These are phyloP conservation scores for Dendrobium nobile DNA, from an alignment of 106 monocot genomes.

Conservation along the genomic window DNA sequence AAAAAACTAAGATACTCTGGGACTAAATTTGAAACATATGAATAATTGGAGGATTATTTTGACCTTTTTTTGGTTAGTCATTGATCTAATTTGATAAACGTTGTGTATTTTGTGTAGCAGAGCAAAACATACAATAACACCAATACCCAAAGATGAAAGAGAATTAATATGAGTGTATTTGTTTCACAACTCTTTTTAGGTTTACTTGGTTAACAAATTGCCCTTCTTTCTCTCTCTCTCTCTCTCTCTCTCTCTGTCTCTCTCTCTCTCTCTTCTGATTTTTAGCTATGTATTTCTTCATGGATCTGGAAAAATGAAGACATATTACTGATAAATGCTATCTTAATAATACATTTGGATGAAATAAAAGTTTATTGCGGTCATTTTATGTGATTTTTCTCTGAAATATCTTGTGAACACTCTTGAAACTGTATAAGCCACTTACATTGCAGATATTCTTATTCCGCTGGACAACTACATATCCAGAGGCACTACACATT, in stretches of 20 bases:
- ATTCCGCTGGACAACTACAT: conserved; percentile 65
- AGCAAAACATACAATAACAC: neutral
- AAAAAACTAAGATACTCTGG: no score
- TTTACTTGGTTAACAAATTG: neutral
- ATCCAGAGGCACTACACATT: conserved; percentile 23
- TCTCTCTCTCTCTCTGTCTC: neutral
- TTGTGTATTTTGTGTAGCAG: neutral
- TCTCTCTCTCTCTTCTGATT: neutral
- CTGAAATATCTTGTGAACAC: neutral
- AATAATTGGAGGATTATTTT: no score
- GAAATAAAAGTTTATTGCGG: neutral
- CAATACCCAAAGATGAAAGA: neutral
- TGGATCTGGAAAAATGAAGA: neutral
- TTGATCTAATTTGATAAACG: neutral
- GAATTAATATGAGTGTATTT: neutral
- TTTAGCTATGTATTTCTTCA: neutral
- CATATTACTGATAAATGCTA: neutral
- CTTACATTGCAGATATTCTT: conserved; percentile 22
- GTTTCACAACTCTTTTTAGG: neutral
- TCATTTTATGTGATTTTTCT: conserved; percentile 3
- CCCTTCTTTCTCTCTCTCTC: neutral
- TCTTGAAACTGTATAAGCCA: neutral
- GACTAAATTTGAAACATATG: no score
- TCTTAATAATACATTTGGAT: neutral
- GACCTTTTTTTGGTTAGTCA: no score